Base-by-base conservation (phyloP, 1,139 yeast genomes). In the Eremothecium coryli region DNA sequence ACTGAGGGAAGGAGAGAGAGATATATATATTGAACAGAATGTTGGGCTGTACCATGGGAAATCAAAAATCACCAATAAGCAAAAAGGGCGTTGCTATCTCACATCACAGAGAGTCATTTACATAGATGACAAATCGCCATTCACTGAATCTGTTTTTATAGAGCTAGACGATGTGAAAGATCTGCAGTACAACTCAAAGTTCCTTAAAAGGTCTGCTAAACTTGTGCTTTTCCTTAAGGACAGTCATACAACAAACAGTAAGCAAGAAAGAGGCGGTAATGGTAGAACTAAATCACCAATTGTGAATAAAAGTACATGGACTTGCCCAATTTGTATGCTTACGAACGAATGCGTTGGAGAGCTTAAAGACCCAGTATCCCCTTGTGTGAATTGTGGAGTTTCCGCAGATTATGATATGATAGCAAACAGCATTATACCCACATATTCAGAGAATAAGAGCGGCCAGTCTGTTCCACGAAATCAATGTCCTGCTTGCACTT, bases 331-430 rank as follows among this genome's bases (percentile, higher is more conserved):
- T 4, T 88, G 97, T 55, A 77, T 77, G 27, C 80, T 68, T 47
- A 67, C 77, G 17, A 86, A 86, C 51, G 64, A 64, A 18, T 54
- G 73, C 4, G 51, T 59, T 2, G 47, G 61, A 2, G 60, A 57
- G 11, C 53, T 64, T 20, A 62, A 62, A 26, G 52, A 59, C 22
- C 50, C 49, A 3, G 43, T 70, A 5, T 86, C 90, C 0, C 56
- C 61, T 12, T 88, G 97, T 56, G 61, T 61, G 7, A 77, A 82
- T 3, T 88, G 97, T 61, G 97, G 97, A 2, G 74, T 86, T 16
- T 63, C 60, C 24, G 66, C 73, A 0, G 55, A 62, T 4, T 52
- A 48, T 26, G 62, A 60, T 3, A 43, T 61, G 29, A 59, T 66
- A 43, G 40, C 53, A 41, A 26, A 46, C 57, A 29, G 48, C 47